Conservation (phyloP, 345 rosid genomes). For the Jatropha curcas region DNA sequence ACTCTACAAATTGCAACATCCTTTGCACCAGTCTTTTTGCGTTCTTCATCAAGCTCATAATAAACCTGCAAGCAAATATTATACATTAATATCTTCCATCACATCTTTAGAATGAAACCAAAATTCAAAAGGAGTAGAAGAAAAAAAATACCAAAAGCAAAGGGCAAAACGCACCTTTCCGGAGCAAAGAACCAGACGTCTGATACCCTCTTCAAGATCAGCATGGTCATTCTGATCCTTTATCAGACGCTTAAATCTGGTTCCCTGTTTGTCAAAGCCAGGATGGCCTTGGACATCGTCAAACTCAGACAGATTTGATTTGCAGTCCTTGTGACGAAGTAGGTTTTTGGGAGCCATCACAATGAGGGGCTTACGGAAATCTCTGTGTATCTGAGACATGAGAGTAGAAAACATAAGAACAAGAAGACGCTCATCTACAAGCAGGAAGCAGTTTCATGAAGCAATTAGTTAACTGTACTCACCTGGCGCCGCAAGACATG, state of each 20-base stretch:
- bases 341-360: constrained; percentile 91
- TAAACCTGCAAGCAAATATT: constrained; percentile 25
- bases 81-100: background rate
- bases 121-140: background rate
- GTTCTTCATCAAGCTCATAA: constrained; percentile 72
- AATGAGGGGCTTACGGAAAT: constrained; percentile 83
- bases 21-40: constrained; percentile 47
- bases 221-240: constrained; percentile 87
- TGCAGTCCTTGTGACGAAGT: constrained; percentile 92
- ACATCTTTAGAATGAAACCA: background rate
- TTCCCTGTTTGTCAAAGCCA: constrained; percentile 94
- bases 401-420: constrained; percentile 6
- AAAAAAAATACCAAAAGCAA: background rate
- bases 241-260: constrained; percentile 85
- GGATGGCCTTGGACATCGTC: constrained; percentile 97
- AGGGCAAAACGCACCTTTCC: constrained; percentile 57
- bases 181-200: constrained; percentile 88
- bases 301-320: constrained; percentile 88
- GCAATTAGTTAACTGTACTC: constrained; percentile 3
- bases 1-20: constrained; percentile 82
- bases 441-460: constrained; percentile 1
- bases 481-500: constrained; percentile 85
- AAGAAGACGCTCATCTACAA: background rate
- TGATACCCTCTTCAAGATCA: constrained; percentile 78
- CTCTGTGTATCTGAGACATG: constrained; percentile 68